Conservation (phyloP, 345 rosid genomes). For the Dimocarpus longan region DNA sequence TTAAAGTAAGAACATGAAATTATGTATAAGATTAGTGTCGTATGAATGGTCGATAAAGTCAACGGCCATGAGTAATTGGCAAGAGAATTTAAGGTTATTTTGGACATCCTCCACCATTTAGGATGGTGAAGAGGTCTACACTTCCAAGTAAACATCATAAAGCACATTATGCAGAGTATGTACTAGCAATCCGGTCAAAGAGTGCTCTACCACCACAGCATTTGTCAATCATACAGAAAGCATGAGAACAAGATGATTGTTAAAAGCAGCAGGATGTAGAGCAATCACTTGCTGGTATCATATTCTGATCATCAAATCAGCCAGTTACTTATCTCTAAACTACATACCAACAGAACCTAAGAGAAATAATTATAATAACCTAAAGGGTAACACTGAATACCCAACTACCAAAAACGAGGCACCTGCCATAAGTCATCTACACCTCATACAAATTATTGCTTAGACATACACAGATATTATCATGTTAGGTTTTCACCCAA, state of each 20-base stretch:
- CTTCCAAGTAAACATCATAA: background rate
- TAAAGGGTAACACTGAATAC: background rate
- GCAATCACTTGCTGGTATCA: background rate
- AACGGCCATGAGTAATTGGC: background rate
- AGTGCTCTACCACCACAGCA: background rate
- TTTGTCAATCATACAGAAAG: background rate
- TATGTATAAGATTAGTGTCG: background rate
- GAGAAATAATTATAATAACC: background rate
- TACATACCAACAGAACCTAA: slow-evolving; percentile 1
- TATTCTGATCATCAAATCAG: background rate
- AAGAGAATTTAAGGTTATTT: background rate
- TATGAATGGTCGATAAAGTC: background rate
- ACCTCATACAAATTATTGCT: background rate
- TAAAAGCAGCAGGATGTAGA: background rate
- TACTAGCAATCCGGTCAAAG: background rate
- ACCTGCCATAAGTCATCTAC: background rate
- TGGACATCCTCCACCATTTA: background rate
- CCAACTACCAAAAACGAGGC: background rate
- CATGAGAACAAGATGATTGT: background rate
- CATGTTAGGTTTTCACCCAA: too few relatives aligned
- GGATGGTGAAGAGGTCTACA: background rate
- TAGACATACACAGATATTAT: background rate
- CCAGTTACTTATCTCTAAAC: background rate
- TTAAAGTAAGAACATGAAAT: background rate
- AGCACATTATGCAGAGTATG: background rate